Evolutionary conservation across 352 stramenopile species (phyloP).

Genomic region (Phytophthora pini): DNA sequence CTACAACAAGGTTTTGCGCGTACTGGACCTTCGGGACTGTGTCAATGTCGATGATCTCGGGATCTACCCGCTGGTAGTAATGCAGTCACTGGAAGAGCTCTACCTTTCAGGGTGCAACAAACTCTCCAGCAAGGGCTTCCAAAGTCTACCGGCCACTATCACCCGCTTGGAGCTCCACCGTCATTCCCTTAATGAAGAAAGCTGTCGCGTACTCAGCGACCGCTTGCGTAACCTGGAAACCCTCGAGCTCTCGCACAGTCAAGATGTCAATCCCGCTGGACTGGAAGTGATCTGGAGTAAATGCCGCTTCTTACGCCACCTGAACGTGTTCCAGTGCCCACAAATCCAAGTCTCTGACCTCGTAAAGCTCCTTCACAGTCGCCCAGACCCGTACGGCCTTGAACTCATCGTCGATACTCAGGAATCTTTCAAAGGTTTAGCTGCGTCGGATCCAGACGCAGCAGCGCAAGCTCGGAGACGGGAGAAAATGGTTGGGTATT

Average conservation of each 20-base stretch:
- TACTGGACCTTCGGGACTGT: conserved; percentile 69
- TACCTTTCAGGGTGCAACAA: conserved; percentile 44
- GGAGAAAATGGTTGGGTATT: conserved; percentile 34
- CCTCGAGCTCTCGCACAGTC: conserved; percentile 48
- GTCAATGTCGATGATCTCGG: conserved; percentile 59
- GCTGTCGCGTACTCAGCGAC: conserved; percentile 35
- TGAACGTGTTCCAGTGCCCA: conserved; percentile 59
- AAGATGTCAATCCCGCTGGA: conserved; percentile 32
- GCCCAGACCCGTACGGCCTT: conserved; percentile 52
- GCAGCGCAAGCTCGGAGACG: conserved; percentile 45
- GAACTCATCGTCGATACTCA: conserved; percentile 62
- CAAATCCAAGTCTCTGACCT: conserved; percentile 39
- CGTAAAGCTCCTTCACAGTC: conserved; percentile 33
- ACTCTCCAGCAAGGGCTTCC: conserved; percentile 47
- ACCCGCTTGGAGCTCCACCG: conserved; percentile 43
- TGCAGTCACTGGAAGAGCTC: conserved; percentile 60
- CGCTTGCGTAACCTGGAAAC: conserved; percentile 46
- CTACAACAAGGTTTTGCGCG: conserved; percentile 54
- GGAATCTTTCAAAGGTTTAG: conserved; percentile 51
- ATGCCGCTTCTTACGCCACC: conserved; percentile 49
- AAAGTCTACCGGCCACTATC: conserved; percentile 52
- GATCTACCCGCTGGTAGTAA: conserved; percentile 67
- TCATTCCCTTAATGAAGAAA: conserved; percentile 44
- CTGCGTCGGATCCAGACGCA: conserved; percentile 40
- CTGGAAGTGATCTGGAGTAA: conserved; percentile 39